Percentiles rank a stretch among this genome's conserved stretches.
phyloP scores from a whole-genome alignment of 73 alveolate species.

The Tetrahymena elliotti region DNA sequence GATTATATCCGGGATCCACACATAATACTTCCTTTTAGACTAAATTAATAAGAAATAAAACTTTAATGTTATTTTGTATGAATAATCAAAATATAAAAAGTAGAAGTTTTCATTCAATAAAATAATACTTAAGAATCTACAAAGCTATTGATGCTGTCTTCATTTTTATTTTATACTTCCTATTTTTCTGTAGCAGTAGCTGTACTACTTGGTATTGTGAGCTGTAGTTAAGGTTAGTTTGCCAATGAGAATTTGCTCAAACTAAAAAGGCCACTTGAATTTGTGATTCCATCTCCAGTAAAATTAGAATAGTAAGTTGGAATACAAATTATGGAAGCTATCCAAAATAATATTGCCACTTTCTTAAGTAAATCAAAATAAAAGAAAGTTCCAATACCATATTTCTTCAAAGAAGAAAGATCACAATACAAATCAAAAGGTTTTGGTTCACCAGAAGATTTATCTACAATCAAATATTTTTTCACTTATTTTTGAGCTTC shows the following conservation, averaged over 20 bases:
- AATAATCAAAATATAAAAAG: not conserved
- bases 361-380: not conserved
- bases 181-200: not conserved
- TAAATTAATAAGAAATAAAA: not conserved
- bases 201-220: not conserved
- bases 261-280: not conserved
- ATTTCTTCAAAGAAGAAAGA: not conserved
- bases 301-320: not conserved
- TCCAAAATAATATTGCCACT: not conserved
- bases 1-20: not conserved
- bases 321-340: not conserved
- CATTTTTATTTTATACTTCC: not conserved
- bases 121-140: not conserved
- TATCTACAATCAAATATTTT: not conserved
- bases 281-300: not conserved
- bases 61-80: too few relatives aligned
- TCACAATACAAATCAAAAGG: not conserved
- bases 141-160: not conserved
- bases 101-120: not conserved
- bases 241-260: not conserved
- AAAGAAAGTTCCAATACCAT: not conserved
- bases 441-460: not conserved
- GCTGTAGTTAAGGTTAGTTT: not conserved
- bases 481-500: not conserved
- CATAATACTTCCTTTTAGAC: not conserved